Conservation (phyloP, 2,329 filamentous ascomycete species). For the Teratosphaeria zuluensis region DNA sequence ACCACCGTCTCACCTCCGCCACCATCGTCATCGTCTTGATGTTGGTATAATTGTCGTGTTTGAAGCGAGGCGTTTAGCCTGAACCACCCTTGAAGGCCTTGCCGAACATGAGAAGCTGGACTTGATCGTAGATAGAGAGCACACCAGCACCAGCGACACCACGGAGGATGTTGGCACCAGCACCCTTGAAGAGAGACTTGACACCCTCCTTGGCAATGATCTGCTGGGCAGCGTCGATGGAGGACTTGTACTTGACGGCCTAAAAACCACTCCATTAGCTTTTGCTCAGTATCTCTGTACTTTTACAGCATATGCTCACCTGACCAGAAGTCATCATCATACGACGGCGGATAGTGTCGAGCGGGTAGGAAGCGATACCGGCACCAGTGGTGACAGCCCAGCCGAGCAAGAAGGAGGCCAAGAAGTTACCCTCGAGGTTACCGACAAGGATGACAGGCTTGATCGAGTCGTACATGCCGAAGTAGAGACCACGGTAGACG, state of each 20-base stretch:
- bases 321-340: constrained; percentile 99
- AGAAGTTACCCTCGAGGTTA: constrained; percentile 92
- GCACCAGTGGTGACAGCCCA: constrained; percentile 99
- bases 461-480: constrained; percentile 99
- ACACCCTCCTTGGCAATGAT: constrained; percentile 97
- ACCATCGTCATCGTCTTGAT: constrained; percentile 4
- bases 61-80: constrained; percentile 6
- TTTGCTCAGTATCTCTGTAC: background rate
- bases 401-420: constrained; percentile 96
- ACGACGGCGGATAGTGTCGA: constrained; percentile 99
- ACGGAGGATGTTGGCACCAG: constrained; percentile 99
- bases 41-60: constrained; percentile 7
- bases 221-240: constrained; percentile 88
- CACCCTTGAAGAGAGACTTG: constrained; percentile 99
- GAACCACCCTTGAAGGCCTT: constrained; percentile 79
- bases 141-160: constrained; percentile 99
- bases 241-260: constrained; percentile 99
- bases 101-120: constrained; percentile 98
- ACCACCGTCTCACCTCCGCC: constrained; percentile 9
- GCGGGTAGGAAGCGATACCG: constrained; percentile 99
- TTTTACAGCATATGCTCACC: constrained; percentile 34
- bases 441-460: constrained; percentile 96
- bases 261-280: constrained; percentile 26
- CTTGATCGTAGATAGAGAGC: constrained; percentile 99
- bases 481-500: constrained; percentile 99